Evolutionary conservation across 2,329 filamentous ascomycete species (phyloP).

Genomic region (Fusarium liriodendri): DNA sequence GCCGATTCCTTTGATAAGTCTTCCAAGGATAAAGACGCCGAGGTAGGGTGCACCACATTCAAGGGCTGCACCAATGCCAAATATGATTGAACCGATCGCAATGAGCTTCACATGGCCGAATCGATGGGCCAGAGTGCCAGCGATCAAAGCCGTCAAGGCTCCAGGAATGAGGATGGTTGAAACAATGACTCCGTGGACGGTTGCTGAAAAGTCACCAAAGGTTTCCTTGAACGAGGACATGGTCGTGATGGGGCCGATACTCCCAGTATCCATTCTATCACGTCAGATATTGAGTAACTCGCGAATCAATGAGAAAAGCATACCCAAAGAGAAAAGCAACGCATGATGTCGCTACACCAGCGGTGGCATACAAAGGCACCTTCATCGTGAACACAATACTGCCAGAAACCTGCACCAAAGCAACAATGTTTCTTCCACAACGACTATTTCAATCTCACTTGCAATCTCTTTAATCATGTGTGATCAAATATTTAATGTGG

Average conservation of each 20-base stretch:
- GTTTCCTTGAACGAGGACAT: slow-evolving; percentile 64
- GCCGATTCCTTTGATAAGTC: slow-evolving; percentile 66
- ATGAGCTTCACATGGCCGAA: slow-evolving; percentile 66
- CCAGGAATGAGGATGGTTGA: slow-evolving; percentile 70
- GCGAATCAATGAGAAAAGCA: neutral
- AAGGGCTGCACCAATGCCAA: slow-evolving; percentile 62
- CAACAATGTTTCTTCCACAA: neutral
- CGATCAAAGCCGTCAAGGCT: slow-evolving; percentile 68
- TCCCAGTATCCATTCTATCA: slow-evolving; percentile 56
- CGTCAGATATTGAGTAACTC: neutral
- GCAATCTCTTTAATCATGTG: slow-evolving; percentile 25
- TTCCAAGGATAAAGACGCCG: slow-evolving; percentile 65
- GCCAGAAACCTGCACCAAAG: neutral
- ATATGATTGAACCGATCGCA: slow-evolving; percentile 62
- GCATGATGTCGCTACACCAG: slow-evolving; percentile 45
- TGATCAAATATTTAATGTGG: slow-evolving; percentile 38
- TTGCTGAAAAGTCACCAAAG: slow-evolving; percentile 65
- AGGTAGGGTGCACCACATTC: slow-evolving; percentile 52
- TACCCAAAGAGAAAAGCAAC: slow-evolving; percentile 50
- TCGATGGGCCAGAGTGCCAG: slow-evolving; percentile 64
- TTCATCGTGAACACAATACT: neutral
- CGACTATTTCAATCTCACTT: neutral
- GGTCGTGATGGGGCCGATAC: slow-evolving; percentile 68
- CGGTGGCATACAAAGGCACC: slow-evolving; percentile 45
- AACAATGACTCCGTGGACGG: slow-evolving; percentile 68